Conservation (phyloP, 2,329 filamentous ascomycete species). For the Colletotrichum sp. region DNA sequence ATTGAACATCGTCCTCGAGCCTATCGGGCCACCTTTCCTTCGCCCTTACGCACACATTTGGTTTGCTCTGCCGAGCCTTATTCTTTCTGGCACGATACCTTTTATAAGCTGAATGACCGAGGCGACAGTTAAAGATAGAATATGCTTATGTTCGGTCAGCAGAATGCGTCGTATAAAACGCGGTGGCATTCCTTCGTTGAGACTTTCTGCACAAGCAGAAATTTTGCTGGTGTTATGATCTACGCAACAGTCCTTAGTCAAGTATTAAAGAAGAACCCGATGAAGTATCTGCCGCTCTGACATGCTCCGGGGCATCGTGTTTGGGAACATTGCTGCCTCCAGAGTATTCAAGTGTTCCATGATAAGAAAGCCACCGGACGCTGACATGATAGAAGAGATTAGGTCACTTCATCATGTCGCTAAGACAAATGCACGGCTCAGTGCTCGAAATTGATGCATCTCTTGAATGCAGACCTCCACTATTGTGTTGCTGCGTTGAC, state of each 20-base stretch:
- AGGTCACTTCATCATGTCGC: too few species aligned
- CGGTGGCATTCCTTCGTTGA: not conserved
- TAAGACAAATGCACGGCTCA: too few species aligned
- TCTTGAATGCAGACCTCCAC: too few species aligned
- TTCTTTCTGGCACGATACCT: not conserved
- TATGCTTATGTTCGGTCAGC: not conserved
- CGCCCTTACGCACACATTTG: too few species aligned
- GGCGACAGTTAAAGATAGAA: not conserved
- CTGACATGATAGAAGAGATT: not conserved
- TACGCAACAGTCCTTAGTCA: too few species aligned
- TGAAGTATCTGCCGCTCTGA: too few species aligned
- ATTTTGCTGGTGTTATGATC: too few species aligned
- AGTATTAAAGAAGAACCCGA: too few species aligned
- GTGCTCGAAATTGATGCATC: too few species aligned
- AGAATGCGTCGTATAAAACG: not conserved
- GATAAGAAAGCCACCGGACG: accelerated
- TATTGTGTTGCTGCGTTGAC: not conserved
- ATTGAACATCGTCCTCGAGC: not conserved
- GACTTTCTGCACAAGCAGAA: not conserved
- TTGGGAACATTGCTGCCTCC: not conserved
- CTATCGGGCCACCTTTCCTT: not conserved
- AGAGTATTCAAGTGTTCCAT: not conserved
- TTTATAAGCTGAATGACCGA: not conserved
- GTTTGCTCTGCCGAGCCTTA: not conserved
- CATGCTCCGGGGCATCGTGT: not conserved